Base-by-base conservation (phyloP, 2,329 filamentous ascomycete species). In the Stagonosporopsis chrysanthemi region DNA sequence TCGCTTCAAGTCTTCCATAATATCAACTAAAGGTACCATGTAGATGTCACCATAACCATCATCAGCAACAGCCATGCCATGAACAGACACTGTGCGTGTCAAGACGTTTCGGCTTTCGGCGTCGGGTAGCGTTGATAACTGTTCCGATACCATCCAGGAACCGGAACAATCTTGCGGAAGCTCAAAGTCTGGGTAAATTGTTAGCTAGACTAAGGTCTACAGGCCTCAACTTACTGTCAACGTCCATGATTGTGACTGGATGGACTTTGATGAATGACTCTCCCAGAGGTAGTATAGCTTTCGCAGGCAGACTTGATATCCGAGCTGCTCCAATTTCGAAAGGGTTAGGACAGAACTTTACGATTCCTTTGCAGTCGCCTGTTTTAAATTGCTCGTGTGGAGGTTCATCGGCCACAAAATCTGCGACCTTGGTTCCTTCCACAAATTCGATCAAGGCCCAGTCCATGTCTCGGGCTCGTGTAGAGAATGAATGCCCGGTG, bases 11-110 rank as follows among this genome's bases (percentile, higher is more conserved):
- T 58, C 58, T 8, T 41, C n/a, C 4, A 62, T 40, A 8, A 53
- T 56, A 15, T 62, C 61, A 1, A 12, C 15, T 12, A 60, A 22
- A 15, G 56, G 58, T 6, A 61, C 28, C n/a, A 62, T 46, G 28
- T 53, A 60, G 12, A 60, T 19, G 15, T 51, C 45, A 28, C 41
- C 56, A 15, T 53, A 39, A 6, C 39, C 5, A 49, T 62, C 61
- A 24, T 53, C 46, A 6, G 61, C 61, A 12, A 56, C 41, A 12
- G 60, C 14, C 7, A 50, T 41, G 4, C 61, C 56, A 35, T 47
- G 49, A 7, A 58, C 40, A 8, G 38, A 35, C 8, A 6, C 19
- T 28, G n/a, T 15, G 3, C 14, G 19, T 19, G 22, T 41, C 22
- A 41, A 9, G 39, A 19, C 23, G 9, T 26, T 26, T 14, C 11